A percentile compares a stretch with the other conserved stretches of the same genome.
Evolutionary conservation across 805 yeast species (phyloP).

Genomic region (Lipomyces orientalis): DNA sequence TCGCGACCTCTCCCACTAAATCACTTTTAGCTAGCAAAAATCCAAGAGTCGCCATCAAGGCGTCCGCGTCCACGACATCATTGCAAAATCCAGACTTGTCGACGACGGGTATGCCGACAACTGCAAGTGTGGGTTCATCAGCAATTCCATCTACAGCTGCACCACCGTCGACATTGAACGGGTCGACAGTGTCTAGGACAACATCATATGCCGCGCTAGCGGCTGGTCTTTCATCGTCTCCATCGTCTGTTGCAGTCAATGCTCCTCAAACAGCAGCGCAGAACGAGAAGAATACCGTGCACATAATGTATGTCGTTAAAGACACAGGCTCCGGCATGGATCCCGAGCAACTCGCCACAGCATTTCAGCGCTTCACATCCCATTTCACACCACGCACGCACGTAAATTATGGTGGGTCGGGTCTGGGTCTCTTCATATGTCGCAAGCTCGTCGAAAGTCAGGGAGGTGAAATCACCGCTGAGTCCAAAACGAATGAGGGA

Average conservation of each 20-base stretch:
- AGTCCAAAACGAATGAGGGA: conserved; percentile 79
- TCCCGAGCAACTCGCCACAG: conserved; percentile 75
- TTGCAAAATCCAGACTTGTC: not conserved
- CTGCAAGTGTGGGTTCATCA: not conserved
- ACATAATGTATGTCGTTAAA: conserved; percentile 63
- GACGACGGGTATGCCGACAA: not conserved
- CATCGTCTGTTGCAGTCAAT: conserved; percentile 10
- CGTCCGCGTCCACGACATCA: conserved; percentile 6
- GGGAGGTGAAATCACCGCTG: conserved; percentile 81
- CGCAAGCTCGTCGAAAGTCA: conserved; percentile 87
- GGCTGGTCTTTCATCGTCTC: conserved; percentile 24
- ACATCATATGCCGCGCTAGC: conserved; percentile 33
- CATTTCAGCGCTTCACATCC: conserved; percentile 95
- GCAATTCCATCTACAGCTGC: not conserved
- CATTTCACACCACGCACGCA: conserved; percentile 93
- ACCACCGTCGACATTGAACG: not conserved
- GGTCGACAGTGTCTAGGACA: not conserved
- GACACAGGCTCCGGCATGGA: conserved; percentile 97
- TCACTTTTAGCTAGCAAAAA: not conserved
- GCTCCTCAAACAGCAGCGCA: not conserved
- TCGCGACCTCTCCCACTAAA: conserved; percentile 17
- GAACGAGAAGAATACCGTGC: conserved; percentile 17
- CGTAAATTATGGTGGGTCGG: conserved; percentile 89
- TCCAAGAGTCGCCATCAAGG: not conserved
- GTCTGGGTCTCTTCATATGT: conserved; percentile 88